phyloP scores from a whole-genome alignment of 306 rosid species.

The Lablab purpureus region DNA sequence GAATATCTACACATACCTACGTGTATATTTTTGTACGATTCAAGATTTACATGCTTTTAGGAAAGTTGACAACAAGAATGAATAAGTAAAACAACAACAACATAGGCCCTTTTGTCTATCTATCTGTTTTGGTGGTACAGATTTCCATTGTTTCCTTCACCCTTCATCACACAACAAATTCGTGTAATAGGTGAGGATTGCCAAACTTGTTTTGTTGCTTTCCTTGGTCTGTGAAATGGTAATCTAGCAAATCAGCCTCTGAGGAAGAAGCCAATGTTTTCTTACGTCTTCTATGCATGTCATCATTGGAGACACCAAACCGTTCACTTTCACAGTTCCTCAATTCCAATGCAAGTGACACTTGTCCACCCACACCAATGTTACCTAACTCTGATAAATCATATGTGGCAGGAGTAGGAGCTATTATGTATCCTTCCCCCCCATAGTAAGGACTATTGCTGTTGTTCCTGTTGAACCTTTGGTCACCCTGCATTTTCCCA shows the following conservation, averaged over 20 bases:
- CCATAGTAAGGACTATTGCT: slow-evolving; percentile 47
- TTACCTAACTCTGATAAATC: slow-evolving; percentile 65
- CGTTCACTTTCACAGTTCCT: slow-evolving; percentile 77
- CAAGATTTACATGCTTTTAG: slow-evolving; percentile 48
- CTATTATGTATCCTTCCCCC: slow-evolving; percentile 52
- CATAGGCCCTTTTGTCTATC: slow-evolving; percentile 32
- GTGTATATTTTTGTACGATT: slow-evolving; percentile 53
- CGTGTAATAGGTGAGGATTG: slow-evolving; percentile 72
- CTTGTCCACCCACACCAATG: slow-evolving; percentile 51
- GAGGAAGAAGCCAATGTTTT: slow-evolving; percentile 56
- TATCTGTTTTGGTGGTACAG: background rate
- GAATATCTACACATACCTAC: slow-evolving; percentile 54
- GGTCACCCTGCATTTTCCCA: slow-evolving; percentile 40
- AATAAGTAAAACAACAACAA: background rate
- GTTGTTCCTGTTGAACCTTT: slow-evolving; percentile 54
- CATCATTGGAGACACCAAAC: slow-evolving; percentile 53
- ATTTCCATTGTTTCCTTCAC: background rate
- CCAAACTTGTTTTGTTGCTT: slow-evolving; percentile 80
- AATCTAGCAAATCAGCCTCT: slow-evolving; percentile 66
- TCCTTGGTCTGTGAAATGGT: slow-evolving; percentile 68
- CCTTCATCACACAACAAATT: slow-evolving; percentile 73
- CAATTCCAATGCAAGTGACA: slow-evolving; percentile 87
- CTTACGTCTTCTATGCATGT: slow-evolving; percentile 51
- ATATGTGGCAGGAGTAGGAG: slow-evolving; percentile 52
- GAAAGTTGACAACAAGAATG: slow-evolving; percentile 46